Base-by-base conservation (phyloP, 75 land plant genomes). In the Sequoia sempervirens region DNA sequence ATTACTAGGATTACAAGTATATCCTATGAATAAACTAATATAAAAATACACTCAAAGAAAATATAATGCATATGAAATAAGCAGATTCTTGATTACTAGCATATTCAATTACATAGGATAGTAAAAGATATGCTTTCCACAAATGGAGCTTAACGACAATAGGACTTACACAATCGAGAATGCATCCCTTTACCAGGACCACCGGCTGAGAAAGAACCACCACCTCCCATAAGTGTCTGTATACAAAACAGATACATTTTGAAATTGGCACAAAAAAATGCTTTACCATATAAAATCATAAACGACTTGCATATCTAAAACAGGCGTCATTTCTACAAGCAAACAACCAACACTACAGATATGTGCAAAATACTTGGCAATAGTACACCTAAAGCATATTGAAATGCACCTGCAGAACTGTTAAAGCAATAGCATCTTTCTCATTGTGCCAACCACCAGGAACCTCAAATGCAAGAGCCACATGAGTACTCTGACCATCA, bases 121-220 rank as follows among this genome's bases (percentile, higher is more conserved):
- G 80, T 26, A 78, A 45, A 0, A 23, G 28, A 78, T 28, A n/a
- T 78, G 30, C 13, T 26, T 41, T 41, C 26, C 50, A 26, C 52
- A 45, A 26, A 9, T 26, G 1, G n/a, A 78, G 13, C 80, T 64
- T 43, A n/a, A 83, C 26, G 8, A 85, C 34, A 50, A 26, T 58
- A 79, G 73, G 70, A 86, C 97, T 91, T 88, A 95, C 97, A 97
- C 30, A 97, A 87, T 23, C 99, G 96, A 82, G 99, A 96, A 80
- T 96, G 88, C 96, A 97, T 96, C 47, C 99, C 99, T 84, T 97
- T 97, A 34, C 99, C 99, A 85, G 99, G 99, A 7, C 99, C 99
- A 36, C 99, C 99, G 84, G 98, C 92, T 32, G 99, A 97, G 85
- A 97, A 97, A 18, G 99, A 96, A 40, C 98, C 95, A 85, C 99